Evolutionary conservation across 208 protist species (phyloP).

Genomic region (Willaertia magna): DNA sequence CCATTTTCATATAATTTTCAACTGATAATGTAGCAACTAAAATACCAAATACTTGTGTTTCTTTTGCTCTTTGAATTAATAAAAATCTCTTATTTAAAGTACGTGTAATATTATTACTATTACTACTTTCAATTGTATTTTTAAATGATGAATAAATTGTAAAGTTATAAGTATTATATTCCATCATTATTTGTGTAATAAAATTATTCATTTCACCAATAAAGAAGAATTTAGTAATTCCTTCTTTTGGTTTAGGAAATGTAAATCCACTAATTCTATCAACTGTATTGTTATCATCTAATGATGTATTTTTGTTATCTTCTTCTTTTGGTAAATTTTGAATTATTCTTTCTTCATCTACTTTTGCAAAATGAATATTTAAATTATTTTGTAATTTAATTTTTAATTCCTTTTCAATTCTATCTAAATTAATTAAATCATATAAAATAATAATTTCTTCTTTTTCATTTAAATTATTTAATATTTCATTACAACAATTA

Average conservation of each 20-base stretch:
- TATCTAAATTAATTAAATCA: neutral
- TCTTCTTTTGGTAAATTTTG: neutral
- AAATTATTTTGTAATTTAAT: neutral
- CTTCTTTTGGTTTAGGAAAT: neutral
- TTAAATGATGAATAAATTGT: neutral
- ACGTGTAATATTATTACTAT: neutral
- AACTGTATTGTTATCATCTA: too few species aligned
- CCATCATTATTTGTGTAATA: neutral
- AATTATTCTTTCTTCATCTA: neutral
- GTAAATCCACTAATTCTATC: neutral
- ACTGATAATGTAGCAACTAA: conserved; percentile 61
- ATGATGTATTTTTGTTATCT: neutral
- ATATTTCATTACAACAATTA: too few species aligned
- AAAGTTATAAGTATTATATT: neutral
- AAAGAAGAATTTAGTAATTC: neutral
- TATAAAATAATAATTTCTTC: neutral
- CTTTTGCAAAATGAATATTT: neutral
- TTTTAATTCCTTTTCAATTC: neutral
- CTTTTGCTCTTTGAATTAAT: conserved; percentile 19
- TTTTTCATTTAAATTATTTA: neutral
- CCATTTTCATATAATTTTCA: conserved; percentile 47
- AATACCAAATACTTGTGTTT: conserved; percentile 57
- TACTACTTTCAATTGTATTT: neutral
- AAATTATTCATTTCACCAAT: neutral
- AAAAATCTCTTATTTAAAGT: neutral